Evolutionary conservation across 805 yeast genomes (phyloP).

Genomic region (Kodamaea nitidulidarum): DNA sequence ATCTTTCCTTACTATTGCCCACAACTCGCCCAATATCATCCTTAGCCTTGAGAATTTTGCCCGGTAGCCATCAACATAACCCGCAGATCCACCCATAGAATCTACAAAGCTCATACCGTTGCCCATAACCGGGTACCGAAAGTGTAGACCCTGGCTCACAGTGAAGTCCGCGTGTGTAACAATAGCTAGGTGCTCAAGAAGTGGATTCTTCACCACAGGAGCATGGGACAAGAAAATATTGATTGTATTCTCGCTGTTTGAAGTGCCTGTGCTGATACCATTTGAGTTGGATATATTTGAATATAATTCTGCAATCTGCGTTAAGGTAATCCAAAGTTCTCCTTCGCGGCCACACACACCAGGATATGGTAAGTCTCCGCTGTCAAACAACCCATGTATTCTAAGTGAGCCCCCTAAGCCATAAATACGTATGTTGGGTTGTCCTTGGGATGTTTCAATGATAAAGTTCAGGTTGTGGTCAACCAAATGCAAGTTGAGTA

Average conservation of each 20-base stretch:
- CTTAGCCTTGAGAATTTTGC: slow-evolving; percentile 59
- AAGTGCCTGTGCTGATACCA: no score
- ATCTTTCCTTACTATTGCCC: slow-evolving; percentile 57
- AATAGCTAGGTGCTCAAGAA: slow-evolving; percentile 64
- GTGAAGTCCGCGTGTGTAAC: slow-evolving; percentile 68
- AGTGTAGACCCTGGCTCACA: slow-evolving; percentile 67
- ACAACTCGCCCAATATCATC: slow-evolving; percentile 56
- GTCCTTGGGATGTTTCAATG: slow-evolving; percentile 37
- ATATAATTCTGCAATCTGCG: no score
- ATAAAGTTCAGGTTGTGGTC: slow-evolving; percentile 53
- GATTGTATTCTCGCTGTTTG: slow-evolving; percentile 15
- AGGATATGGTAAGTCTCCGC: slow-evolving; percentile 18
- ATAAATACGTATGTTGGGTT: slow-evolving; percentile 46
- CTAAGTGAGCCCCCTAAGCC: slow-evolving; percentile 74
- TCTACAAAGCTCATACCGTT: slow-evolving; percentile 64
- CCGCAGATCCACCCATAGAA: slow-evolving; percentile 39
- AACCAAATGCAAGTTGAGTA: slow-evolving; percentile 55
- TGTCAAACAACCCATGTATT: slow-evolving; percentile 62
- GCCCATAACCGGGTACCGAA: slow-evolving; percentile 64
- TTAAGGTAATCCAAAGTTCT: slow-evolving; percentile 72
- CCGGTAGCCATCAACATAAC: no score
- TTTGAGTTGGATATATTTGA: no score
- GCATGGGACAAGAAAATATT: slow-evolving; percentile 65
- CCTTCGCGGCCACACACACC: slow-evolving; percentile 39
- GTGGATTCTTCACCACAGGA: slow-evolving; percentile 66